Conservation (phyloP, 108 stramenopile species). For the Nannochloropsis granulata region DNA sequence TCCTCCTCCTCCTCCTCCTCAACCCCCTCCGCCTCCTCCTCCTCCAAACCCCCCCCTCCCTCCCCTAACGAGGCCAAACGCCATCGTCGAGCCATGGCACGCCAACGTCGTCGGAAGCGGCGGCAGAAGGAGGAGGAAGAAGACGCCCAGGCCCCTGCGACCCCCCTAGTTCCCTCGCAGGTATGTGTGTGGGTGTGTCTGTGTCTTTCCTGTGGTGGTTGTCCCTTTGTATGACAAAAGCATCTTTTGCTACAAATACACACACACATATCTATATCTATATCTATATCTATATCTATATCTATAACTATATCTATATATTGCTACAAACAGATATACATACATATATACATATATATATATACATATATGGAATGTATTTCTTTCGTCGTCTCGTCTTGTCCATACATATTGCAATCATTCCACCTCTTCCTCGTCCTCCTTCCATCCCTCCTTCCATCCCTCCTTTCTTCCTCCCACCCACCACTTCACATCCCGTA, state of each 20-base stretch:
- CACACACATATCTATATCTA: too few relatives aligned
- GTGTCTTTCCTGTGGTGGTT: too few relatives aligned
- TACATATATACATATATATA: too few relatives aligned
- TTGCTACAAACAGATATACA: too few relatives aligned
- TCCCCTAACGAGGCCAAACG: neutral
- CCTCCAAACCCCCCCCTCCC: neutral
- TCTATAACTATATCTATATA: too few relatives aligned
- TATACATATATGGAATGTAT: too few relatives aligned
- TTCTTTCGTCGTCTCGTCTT: too few relatives aligned
- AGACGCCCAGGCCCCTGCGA: neutral
- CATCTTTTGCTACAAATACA: too few relatives aligned
- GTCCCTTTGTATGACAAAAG: too few relatives aligned
- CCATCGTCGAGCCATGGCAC: neutral
- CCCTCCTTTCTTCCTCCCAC: neutral
- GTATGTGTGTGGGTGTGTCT: neutral
- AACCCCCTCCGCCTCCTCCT: neutral
- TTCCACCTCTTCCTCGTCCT: neutral
- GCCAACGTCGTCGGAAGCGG: neutral
- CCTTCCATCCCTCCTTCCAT: neutral
- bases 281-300: too few relatives aligned
- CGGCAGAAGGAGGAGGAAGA: neutral
- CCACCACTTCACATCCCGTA: neutral
- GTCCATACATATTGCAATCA: too few relatives aligned
- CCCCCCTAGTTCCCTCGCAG: neutral
- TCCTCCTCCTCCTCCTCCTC: neutral